Evolutionary conservation across 805 yeast species (phyloP).

Genomic region (Zygosaccharomyces bailii): DNA sequence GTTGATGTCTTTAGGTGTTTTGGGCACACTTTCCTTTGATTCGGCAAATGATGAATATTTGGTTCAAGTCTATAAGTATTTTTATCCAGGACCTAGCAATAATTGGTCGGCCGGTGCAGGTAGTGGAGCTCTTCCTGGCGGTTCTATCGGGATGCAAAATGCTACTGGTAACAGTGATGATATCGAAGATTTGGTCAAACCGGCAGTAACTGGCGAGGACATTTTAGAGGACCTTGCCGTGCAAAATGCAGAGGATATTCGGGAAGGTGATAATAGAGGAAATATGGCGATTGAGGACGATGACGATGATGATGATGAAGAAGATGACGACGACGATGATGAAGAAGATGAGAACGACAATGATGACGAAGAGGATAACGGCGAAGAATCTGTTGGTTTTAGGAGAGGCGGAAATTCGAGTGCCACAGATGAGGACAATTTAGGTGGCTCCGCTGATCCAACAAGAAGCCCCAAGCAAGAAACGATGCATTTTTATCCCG

Average conservation of each 20-base stretch:
- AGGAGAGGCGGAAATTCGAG: neutral
- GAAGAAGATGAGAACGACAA: conserved; percentile 14
- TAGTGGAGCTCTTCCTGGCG: neutral
- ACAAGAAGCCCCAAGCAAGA: conserved; percentile 12
- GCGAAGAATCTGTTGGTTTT: conserved; percentile 1
- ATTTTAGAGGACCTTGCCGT: conserved; percentile 3
- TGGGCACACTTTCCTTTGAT: conserved; percentile 34
- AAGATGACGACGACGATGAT: conserved; percentile 15
- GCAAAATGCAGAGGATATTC: conserved; percentile 6
- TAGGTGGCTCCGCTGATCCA: conserved; percentile 6
- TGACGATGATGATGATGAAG: conserved; percentile 17
- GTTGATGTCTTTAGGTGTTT: conserved; percentile 31
- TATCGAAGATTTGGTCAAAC: conserved; percentile 3
- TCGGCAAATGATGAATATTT: conserved; percentile 32
- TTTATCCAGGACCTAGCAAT: conserved; percentile 22
- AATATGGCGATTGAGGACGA: conserved; percentile 12
- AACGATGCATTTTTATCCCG: conserved; percentile 16
- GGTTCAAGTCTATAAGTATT: conserved; percentile 32
- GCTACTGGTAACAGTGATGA: conserved; percentile 4
- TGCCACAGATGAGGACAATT: conserved; percentile 9
- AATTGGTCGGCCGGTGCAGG: conserved; percentile 1
- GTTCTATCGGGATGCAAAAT: conserved; percentile 3
- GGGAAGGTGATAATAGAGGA: conserved; percentile 10
- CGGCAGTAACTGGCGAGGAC: conserved; percentile 12
- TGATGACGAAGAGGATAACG: conserved; percentile 14